phyloP scores from a whole-genome alignment of 176 grass and related monocot species.

The Microstegium vimineum region DNA sequence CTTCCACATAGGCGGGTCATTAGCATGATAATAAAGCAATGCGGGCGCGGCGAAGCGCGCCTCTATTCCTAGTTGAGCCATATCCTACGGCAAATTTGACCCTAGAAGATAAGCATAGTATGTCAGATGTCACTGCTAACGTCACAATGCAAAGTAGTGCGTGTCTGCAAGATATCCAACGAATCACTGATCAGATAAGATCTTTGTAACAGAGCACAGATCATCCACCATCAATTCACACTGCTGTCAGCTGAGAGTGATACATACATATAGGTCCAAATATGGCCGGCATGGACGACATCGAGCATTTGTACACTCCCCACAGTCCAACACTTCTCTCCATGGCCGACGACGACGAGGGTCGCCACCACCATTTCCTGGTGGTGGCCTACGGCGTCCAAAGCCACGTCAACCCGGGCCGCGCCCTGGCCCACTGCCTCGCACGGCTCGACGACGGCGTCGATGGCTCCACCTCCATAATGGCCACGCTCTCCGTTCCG shows the following conservation, averaged over 20 bases:
- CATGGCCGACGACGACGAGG: background rate
- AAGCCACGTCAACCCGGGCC: slow-evolving; percentile 39
- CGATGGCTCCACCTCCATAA: background rate
- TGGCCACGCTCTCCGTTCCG: slow-evolving; percentile 28
- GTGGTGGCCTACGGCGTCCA: slow-evolving; percentile 27
- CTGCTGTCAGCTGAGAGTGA: background rate
- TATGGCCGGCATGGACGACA: too few species aligned
- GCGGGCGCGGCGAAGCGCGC: too few species aligned
- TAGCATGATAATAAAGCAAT: too few species aligned
- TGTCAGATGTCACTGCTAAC: background rate
- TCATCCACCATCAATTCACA: background rate
- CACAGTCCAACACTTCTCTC: background rate
- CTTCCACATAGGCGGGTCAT: too few species aligned
- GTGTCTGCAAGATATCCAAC: background rate
- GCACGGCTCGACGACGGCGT: background rate
- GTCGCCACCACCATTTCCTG: slow-evolving; percentile 18
- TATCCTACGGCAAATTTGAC: too few species aligned
- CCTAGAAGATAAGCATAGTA: too few species aligned
- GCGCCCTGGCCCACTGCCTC: slow-evolving; percentile 24
- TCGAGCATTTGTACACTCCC: too few species aligned
- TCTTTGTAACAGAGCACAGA: background rate
- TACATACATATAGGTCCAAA: too few species aligned
- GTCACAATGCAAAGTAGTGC: background rate
- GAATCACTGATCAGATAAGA: background rate
- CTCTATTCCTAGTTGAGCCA: too few species aligned